Percentiles rank a stretch among this genome's conserved stretches.
Conservation (phyloP, 1,284 basidiomycete species). For the Pseudozyma tsukubaensis region DNA sequence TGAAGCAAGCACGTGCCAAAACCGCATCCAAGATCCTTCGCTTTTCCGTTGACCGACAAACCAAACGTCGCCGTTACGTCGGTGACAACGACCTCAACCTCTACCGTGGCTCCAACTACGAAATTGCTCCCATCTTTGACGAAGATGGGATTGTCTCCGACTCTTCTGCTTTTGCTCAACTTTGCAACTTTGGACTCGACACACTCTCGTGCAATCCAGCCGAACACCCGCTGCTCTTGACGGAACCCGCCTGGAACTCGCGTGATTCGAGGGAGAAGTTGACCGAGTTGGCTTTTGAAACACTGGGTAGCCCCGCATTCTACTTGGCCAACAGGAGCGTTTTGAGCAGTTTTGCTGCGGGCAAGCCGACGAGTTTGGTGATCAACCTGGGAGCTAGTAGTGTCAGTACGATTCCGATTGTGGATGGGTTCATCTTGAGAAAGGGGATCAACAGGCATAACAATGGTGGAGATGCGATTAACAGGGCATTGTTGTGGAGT, state of each 20-base stretch:
- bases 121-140: slow-evolving; percentile 82
- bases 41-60: slow-evolving; percentile 47
- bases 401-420: slow-evolving; percentile 91
- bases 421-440: slow-evolving; percentile 95
- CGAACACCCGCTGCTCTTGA: slow-evolving; percentile 92
- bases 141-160: slow-evolving; percentile 77
- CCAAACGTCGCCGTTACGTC: slow-evolving; percentile 77
- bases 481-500: slow-evolving; percentile 49
- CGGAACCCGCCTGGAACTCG: slow-evolving; percentile 97
- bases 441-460: slow-evolving; percentile 76
- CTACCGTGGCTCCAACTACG: slow-evolving; percentile 84
- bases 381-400: slow-evolving; percentile 91
- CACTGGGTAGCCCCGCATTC: slow-evolving; percentile 92
- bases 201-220: slow-evolving; percentile 67
- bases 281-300: slow-evolving; percentile 97
- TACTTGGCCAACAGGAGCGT: slow-evolving; percentile 98
- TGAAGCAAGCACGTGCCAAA: slow-evolving; percentile 38
- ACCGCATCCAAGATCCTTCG: slow-evolving; percentile 36
- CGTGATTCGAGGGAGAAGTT: slow-evolving; percentile 87
- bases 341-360: slow-evolving; percentile 94
- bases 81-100: slow-evolving; percentile 92
- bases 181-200: slow-evolving; percentile 50
- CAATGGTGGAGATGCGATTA: slow-evolving; percentile 58
- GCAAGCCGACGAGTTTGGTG: slow-evolving; percentile 93
- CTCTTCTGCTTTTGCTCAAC: slow-evolving; percentile 41